Evolutionary conservation across 345 rosid species (phyloP), one percentile per base, ranked within the genome.

Genomic region (Conringia planisiliqua): DNA sequence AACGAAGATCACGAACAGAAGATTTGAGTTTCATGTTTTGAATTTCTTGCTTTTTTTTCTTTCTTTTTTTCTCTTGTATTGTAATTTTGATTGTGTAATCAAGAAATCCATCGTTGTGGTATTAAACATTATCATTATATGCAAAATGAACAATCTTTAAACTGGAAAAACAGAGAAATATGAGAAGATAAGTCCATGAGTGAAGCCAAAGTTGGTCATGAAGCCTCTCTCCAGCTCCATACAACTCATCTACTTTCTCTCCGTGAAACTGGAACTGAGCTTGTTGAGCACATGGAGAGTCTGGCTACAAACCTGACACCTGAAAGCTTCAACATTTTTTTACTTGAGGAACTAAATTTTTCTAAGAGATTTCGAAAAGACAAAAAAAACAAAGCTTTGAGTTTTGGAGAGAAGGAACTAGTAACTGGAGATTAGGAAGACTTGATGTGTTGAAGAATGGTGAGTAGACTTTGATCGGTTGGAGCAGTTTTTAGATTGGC

Each of bases 191-290:
- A 12, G 33, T 39, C 39, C 12, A 14, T 62, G 42, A 33, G 5
- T 54, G 60, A 27, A 27, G 38, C 38, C 61, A 55, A 14, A 55
- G 50, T 33, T 7, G 3, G 33, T 22, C 22, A 7, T 42, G 14
- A 22, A 26, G 16, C 38, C 54, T 63, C 33, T 42, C 24, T 26
- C 46, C 24, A 27, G 26, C 39, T 27, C 14, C 51, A 62, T 13
- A 8, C 35, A 7, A 22, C 24, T 66, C 35, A 14, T 47, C 52
- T 9, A 42, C 52, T 56, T 42, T n/a, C 29, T 29, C 27, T 14
- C 27, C 39, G n/a, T 17, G 73, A 91, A 93, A 29, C 62, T 69
- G 80, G 24, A 43, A 44, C n/a, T 64, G 40, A 66, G 29, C 22
- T 32, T 27, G 27, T 47, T n/a, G 38, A 27, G n/a, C 4, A 33